Percentiles rank a stretch among this genome's conserved stretches.
phyloP scores from a whole-genome alignment of 257 asterid genomes.

The Perilla frutescens region DNA sequence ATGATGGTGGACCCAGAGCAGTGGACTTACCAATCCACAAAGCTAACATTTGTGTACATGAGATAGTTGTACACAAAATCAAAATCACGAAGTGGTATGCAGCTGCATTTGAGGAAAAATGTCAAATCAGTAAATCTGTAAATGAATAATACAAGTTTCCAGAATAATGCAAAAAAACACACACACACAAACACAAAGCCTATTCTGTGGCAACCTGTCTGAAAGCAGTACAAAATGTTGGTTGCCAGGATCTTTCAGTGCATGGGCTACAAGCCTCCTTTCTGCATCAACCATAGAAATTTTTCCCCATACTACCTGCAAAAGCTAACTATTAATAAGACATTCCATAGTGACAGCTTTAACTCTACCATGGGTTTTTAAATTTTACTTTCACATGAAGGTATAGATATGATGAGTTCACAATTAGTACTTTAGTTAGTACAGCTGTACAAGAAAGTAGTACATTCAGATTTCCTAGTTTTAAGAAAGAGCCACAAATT shows the following conservation, averaged over 20 bases:
- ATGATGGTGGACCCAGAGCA: slow-evolving; percentile 14
- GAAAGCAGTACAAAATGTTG: slow-evolving; percentile 92
- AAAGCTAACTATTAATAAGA: slow-evolving; percentile 27
- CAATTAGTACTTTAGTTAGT: background rate
- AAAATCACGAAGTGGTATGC: slow-evolving; percentile 87
- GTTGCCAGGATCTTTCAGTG: slow-evolving; percentile 85
- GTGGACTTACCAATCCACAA: slow-evolving; percentile 81
- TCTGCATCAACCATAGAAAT: slow-evolving; percentile 99
- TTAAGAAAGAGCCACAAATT: background rate
- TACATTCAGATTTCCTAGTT: slow-evolving; percentile 6
- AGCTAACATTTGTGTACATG: slow-evolving; percentile 93
- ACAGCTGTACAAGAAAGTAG: background rate
- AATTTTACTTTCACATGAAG: slow-evolving; percentile 2
- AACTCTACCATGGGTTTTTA: slow-evolving; percentile 14
- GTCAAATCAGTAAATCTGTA: slow-evolving; percentile 45
- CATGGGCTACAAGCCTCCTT: slow-evolving; percentile 84
- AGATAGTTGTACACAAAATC: slow-evolving; percentile 91
- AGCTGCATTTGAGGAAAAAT: slow-evolving; percentile 67
- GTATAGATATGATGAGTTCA: slow-evolving; percentile 1
- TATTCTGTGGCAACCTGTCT: slow-evolving; percentile 69
- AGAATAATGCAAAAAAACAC: slow-evolving; percentile 19
- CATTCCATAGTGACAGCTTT: slow-evolving; percentile 17
- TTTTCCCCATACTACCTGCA: slow-evolving; percentile 98
- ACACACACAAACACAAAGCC: background rate
- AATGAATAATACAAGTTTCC: slow-evolving; percentile 13